Percentiles rank a stretch among this genome's conserved stretches.
Evolutionary conservation across 352 stramenopile genomes (phyloP).

Genomic region (Pythium myriotylum): DNA sequence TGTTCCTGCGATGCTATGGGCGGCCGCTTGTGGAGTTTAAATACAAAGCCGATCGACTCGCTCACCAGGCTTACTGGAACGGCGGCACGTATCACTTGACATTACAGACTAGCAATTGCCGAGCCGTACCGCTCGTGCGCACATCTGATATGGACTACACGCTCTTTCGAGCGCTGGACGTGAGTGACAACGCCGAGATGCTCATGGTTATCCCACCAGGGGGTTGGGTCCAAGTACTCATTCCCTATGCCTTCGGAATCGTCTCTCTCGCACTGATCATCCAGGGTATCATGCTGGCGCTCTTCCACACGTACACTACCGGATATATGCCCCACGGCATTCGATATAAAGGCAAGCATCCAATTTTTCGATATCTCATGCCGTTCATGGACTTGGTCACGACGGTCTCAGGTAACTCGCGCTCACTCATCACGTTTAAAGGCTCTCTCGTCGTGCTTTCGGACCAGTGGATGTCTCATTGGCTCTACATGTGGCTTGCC

Average conservation of each 20-base stretch:
- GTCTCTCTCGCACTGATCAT: slow-evolving; percentile 41
- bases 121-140: slow-evolving; percentile 36
- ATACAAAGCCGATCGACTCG: slow-evolving; percentile 59
- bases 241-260: slow-evolving; percentile 42
- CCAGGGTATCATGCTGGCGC: slow-evolving; percentile 41
- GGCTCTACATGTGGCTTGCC: slow-evolving; percentile 57
- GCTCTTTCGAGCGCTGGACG: slow-evolving; percentile 42
- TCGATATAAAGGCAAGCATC: slow-evolving; percentile 30
- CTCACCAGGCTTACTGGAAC: slow-evolving; percentile 48
- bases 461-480: slow-evolving; percentile 66
- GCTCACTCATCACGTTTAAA: slow-evolving; percentile 47
- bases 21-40: slow-evolving; percentile 38
- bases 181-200: slow-evolving; percentile 41
- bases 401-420: slow-evolving; percentile 35
- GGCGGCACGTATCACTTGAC: slow-evolving; percentile 45
- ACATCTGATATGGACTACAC: slow-evolving; percentile 37
- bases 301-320: slow-evolving; percentile 36
- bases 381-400: slow-evolving; percentile 45
- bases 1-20: slow-evolving; percentile 49
- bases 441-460: slow-evolving; percentile 49
- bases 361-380: slow-evolving; percentile 38
- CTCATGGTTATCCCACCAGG: slow-evolving; percentile 43
- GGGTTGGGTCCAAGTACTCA: slow-evolving; percentile 33
- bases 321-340: slow-evolving; percentile 40
- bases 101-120: slow-evolving; percentile 51